A percentile compares a stretch with the other conserved stretches of the same genome.
These are phyloP conservation scores for Starmerella powellii DNA, from an alignment of 805 yeast genomes.

Conservation along the genomic window DNA sequence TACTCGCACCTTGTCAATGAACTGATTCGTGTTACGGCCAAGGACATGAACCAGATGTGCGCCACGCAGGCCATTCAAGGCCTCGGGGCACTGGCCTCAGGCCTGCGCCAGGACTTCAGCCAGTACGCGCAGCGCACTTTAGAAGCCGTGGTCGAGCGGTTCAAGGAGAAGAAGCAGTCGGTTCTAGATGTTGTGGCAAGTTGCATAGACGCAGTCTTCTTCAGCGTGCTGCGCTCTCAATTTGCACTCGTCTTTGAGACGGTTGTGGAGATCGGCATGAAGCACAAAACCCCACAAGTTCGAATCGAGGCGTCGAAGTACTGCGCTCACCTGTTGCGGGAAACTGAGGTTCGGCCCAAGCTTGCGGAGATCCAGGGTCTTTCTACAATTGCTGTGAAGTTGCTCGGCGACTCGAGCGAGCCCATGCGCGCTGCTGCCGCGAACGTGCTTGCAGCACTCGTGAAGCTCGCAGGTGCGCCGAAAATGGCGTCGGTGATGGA, in stretches of 20 bases:
- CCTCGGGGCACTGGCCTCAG: constrained; percentile 48
- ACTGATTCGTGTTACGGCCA: constrained; percentile 53
- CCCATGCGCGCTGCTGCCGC: constrained; percentile 70
- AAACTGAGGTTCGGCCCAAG: constrained; percentile 39
- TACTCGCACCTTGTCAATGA: constrained; percentile 50
- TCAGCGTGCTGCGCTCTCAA: constrained; percentile 28
- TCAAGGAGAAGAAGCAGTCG: constrained; percentile 74
- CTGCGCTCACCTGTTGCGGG: constrained; percentile 49
- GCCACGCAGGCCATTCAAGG: constrained; percentile 68
- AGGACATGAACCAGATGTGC: constrained; percentile 82
- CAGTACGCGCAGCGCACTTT: constrained; percentile 40
- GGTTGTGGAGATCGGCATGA: constrained; percentile 41
- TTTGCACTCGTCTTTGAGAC: constrained; percentile 10
- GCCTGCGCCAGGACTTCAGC: constrained; percentile 43
- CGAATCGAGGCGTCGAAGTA: constrained; percentile 58
- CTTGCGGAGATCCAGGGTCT: constrained; percentile 45
- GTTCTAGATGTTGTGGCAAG: constrained; percentile 59
- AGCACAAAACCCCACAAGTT: constrained; percentile 73
- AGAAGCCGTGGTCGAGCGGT: constrained; percentile 63
- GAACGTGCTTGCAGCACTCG: constrained; percentile 64
- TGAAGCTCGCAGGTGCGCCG: constrained; percentile 72
- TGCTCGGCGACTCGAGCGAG: constrained; percentile 73
- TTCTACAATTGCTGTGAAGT: constrained; percentile 43
- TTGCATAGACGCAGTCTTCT: constrained; percentile 50
- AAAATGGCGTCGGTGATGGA: constrained; percentile 49